Evolutionary conservation across 768 basidiomycete genomes (phyloP), one percentile per base, ranked within the genome.

Genomic region (Leccinum ochraceum): DNA sequence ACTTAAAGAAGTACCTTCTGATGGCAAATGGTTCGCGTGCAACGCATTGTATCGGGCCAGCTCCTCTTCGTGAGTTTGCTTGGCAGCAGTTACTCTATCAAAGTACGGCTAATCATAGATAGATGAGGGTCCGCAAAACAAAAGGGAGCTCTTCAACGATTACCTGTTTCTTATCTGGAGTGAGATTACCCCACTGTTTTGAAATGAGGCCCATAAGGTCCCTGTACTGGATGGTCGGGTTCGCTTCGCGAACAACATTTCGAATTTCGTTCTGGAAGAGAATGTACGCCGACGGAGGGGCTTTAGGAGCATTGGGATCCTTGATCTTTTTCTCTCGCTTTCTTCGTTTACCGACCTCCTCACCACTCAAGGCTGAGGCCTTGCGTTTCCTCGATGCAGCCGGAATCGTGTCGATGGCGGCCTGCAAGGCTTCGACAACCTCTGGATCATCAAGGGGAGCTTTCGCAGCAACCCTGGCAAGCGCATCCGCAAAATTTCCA

Each of bases 301-400:
- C 88, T 73, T 95, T 97, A 34, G 96, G 96, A 60, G 94, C 94
- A 74, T 95, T 90, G 20, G 95, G 94, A 69, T 98, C 95, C 74
- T 88, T 87, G 44, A 69, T 80, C 67, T 89, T 88, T 75, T 88
- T 94, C 59, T 74, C 75, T 51, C 75, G 69, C 57, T 62, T 77
- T 46, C 64, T 70, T 60, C 70, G 66, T 62, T 69, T 74, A 11
- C 77, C 80, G 28, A 69, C 74, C 52, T 79, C 81, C 4, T 72
- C 77, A n/a, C 66, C 68, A 26, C 77, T 76, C 17, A 61, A 36
- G 46, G 30, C 57, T 0, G 67, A 53, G 39, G 72, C 59, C 68
- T 85, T 88, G 69, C 85, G 84, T 72, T 90, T 90, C 62, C 78
- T 80, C 24, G 73, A 71, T 22, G 67, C 58, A 11, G 71, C 64